A percentile compares a stretch with the other conserved stretches of the same genome.
Conservation (phyloP, 345 rosid genomes). For the Sonneratia caseolaris region DNA sequence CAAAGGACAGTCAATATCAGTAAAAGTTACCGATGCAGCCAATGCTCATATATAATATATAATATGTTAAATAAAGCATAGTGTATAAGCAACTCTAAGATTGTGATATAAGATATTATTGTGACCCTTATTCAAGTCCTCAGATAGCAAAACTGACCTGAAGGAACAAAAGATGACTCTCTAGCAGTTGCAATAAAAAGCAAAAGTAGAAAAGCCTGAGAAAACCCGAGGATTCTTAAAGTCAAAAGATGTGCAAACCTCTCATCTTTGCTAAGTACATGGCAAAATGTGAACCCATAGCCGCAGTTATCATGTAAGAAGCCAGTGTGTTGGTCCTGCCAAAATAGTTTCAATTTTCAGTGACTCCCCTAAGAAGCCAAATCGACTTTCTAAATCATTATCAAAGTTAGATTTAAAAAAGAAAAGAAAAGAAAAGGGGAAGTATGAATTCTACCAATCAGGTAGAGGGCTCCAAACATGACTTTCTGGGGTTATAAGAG, state of each 20-base stretch:
- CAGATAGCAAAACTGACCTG: background rate
- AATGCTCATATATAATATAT: background rate
- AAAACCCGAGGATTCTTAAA: background rate
- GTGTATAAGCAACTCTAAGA: background rate
- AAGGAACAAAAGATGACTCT: background rate
- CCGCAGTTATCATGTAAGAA: constrained; percentile 78
- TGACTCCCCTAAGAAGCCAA: constrained; percentile 14
- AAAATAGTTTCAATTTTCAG: constrained; percentile 17
- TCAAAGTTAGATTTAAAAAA: background rate
- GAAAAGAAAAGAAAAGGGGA: background rate
- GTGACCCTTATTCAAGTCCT: background rate
- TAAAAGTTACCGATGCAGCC: background rate
- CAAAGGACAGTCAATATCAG: constrained; percentile 18
- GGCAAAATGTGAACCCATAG: constrained; percentile 83
- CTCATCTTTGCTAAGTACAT: constrained; percentile 86
- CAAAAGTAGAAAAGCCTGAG: background rate
- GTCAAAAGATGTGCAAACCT: constrained; percentile 29
- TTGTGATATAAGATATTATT: background rate
- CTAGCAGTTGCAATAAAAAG: background rate
- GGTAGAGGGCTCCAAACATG: constrained; percentile 86
- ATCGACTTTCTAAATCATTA: background rate
- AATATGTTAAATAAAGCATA: background rate
- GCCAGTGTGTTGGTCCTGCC: constrained; percentile 72
- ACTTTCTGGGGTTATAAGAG: constrained; percentile 84
- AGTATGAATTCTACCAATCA: constrained; percentile 40